Conservation (phyloP, 1,139 yeast species). For the Sugiyamaella paludigena region DNA sequence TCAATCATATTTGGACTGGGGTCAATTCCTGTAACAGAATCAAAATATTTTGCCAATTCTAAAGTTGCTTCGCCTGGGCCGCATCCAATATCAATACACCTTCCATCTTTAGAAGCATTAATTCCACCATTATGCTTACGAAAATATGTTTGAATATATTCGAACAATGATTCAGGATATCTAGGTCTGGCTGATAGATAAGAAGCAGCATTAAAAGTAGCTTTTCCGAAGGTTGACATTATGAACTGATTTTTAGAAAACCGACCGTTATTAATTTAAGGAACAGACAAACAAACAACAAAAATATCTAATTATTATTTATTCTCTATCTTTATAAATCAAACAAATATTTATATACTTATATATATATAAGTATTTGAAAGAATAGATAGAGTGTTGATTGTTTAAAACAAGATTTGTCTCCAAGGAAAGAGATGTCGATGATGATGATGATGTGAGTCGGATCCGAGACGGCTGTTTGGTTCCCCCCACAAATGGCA, state of each 20-base stretch:
- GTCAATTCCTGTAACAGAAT: constrained; percentile 64
- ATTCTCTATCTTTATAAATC: too few relatives aligned
- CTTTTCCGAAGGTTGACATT: constrained; percentile 63
- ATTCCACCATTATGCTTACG: constrained; percentile 30
- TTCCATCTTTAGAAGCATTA: constrained; percentile 4
- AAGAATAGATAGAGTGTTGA: too few relatives aligned
- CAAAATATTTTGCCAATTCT: constrained; percentile 48
- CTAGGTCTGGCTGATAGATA: constrained; percentile 66
- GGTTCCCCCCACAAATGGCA: too few relatives aligned
- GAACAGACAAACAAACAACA: too few relatives aligned
- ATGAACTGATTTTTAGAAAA: not conserved
- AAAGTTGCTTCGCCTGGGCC: constrained; percentile 82
- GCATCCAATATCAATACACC: constrained; percentile 65
- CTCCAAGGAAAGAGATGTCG: too few relatives aligned
- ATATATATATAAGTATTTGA: too few relatives aligned
- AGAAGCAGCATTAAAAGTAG: constrained; percentile 54
- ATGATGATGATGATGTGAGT: too few relatives aligned
- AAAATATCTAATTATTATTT: too few relatives aligned
- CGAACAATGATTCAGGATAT: constrained; percentile 32
- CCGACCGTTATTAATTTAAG: too few relatives aligned
- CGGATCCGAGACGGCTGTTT: too few relatives aligned
- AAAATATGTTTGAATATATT: constrained; percentile 19
- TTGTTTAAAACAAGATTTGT: too few relatives aligned
- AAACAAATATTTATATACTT: too few relatives aligned
- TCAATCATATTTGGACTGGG: constrained; percentile 62